Evolutionary conservation across 1,139 yeast species (phyloP).

Genomic region (Oligophagozyma castellii): DNA sequence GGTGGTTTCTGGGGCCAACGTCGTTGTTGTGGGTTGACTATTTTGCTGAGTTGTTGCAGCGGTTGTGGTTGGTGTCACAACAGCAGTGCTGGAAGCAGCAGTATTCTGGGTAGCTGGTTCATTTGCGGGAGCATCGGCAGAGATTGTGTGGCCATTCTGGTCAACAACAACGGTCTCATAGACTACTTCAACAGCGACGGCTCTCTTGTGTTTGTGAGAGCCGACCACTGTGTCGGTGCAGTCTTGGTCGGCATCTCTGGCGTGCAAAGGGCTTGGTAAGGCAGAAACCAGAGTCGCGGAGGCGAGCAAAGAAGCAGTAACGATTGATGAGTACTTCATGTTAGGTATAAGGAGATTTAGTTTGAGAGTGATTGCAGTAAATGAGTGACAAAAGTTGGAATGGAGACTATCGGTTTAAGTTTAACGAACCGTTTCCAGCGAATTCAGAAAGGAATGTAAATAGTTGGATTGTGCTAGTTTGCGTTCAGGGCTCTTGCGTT

Average conservation of each 20-base stretch:
- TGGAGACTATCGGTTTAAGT: constrained; percentile 1
- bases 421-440: neutral
- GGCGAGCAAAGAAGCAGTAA: constrained; percentile 3
- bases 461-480: constrained; percentile 6
- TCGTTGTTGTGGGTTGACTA: constrained; percentile 13
- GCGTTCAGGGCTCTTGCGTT: too few relatives aligned
- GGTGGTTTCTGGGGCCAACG: constrained; percentile 17
- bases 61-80: constrained; percentile 25
- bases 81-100: constrained; percentile 6
- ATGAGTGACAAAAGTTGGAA: constrained; percentile 5
- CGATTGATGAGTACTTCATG: constrained; percentile 10
- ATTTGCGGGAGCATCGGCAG: constrained; percentile 7
- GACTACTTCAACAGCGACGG: constrained; percentile 68
- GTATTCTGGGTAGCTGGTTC: constrained; percentile 10
- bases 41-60: constrained; percentile 10
- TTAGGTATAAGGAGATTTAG: neutral
- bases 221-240: constrained; percentile 6
- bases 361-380: constrained; percentile 4
- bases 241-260: constrained; percentile 9
- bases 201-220: constrained; percentile 57
- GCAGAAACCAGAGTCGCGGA: constrained; percentile 12
- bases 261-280: constrained; percentile 12
- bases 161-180: constrained; percentile 68
- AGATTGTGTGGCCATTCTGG: constrained; percentile 39
- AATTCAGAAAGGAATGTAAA: constrained; percentile 10